phyloP scores from a whole-genome alignment of 2,329 filamentous ascomycete species.

The Aureobasidium pullulans region DNA sequence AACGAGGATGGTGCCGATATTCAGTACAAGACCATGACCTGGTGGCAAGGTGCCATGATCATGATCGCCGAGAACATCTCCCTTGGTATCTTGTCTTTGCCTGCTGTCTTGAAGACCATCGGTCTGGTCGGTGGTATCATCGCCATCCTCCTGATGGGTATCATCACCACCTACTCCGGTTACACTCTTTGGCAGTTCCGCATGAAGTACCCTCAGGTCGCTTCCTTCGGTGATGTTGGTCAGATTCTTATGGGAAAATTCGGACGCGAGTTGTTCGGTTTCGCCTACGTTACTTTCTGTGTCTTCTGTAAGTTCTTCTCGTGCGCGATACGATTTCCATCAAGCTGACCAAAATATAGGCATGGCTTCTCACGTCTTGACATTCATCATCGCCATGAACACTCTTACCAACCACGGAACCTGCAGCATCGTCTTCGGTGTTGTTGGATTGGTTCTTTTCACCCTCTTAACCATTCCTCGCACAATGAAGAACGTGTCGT shows the following conservation, averaged over 20 bases:
- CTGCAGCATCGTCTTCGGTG: slow-evolving; percentile 58
- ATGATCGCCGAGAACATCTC: slow-evolving; percentile 54
- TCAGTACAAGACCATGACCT: slow-evolving; percentile 46
- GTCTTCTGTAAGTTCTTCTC: slow-evolving; percentile 42
- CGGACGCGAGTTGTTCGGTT: slow-evolving; percentile 57
- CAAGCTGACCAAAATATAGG: slow-evolving; percentile 24
- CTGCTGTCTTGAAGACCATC: slow-evolving; percentile 44
- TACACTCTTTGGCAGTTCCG: slow-evolving; percentile 56
- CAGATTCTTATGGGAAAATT: slow-evolving; percentile 55
- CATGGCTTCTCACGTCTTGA: slow-evolving; percentile 62
- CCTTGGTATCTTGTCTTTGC: slow-evolving; percentile 49
- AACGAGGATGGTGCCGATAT: slow-evolving; percentile 26
- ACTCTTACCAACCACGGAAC: slow-evolving; percentile 54
- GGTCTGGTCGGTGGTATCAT: slow-evolving; percentile 49
- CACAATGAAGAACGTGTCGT: slow-evolving; percentile 55
- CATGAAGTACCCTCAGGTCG: slow-evolving; percentile 40
- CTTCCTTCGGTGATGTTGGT: slow-evolving; percentile 62
- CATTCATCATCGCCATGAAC: slow-evolving; percentile 62
- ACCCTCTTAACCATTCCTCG: slow-evolving; percentile 54
- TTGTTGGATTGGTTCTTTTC: slow-evolving; percentile 52
- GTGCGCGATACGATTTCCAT: neutral
- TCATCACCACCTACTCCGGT: slow-evolving; percentile 53
- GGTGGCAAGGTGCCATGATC: slow-evolving; percentile 35
- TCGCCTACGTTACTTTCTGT: slow-evolving; percentile 57
- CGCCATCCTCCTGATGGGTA: slow-evolving; percentile 46